Evolutionary conservation across 768 basidiomycete species (phyloP), one percentile per base, ranked within the genome.

Genomic region (Termitomyces eurrhizus): DNA sequence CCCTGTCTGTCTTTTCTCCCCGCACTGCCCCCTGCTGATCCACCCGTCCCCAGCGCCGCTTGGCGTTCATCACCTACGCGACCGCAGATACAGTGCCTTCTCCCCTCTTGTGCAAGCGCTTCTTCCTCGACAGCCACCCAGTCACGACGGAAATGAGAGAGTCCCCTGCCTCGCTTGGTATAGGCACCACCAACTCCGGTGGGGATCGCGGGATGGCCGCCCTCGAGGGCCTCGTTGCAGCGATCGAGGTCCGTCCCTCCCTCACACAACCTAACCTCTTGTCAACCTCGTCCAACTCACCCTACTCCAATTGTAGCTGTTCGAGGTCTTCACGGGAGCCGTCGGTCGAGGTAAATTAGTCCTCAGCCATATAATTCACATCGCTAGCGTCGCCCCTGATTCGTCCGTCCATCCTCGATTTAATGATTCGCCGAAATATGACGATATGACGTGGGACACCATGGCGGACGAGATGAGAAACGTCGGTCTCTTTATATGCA

Each of bases 161-260:
- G 0, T 77, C 80, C 3, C 69, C 70, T 5, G 63, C 67, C 12
- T 79, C 77, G 36, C 71, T 87, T 7, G 88, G 86, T 2, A 75
- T 90, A 18, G 88, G 88, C 3, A 73, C 77, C 59, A 83, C 83
- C 1, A 77, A 75, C 49, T 78, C 78, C 8, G 81, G 80, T 7
- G 78, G 78, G 1, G 69, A 69, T 33, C 70, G 67, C 59, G 88
- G 88, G 1, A 80, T 89, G 81, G 86, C 87, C 32, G 85, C 86
- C 4, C 72, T 92, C 7, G 90, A 92, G 60, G 90, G 86, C 8
- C 69, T 89, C 13, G 85, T 88, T 14, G 85, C 88, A 18, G 85
- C 84, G 36, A 71, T 90, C 26, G 89, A 91, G 78, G 89, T 89
- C 56, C 57, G 74, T 66, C 46, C 44, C 45, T 21, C 16, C 16